phyloP scores from a whole-genome alignment of 495 filamentous ascomycete genomes.

The Penicillium antarcticum region DNA sequence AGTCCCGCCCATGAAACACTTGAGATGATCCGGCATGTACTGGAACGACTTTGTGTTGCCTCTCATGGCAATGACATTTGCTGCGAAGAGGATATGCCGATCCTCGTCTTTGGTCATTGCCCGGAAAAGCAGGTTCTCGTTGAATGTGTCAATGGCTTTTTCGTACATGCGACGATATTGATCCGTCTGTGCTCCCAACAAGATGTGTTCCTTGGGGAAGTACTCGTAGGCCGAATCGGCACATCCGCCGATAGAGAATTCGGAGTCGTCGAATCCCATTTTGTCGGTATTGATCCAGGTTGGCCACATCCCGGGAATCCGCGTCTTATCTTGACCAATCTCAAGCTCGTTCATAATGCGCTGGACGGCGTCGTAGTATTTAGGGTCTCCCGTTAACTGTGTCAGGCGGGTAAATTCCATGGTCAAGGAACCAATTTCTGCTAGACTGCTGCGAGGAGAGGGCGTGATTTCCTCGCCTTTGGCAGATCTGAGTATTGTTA shows the following conservation, averaged over 20 bases:
- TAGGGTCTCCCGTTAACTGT: slow-evolving; percentile 78
- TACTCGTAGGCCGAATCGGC: slow-evolving; percentile 96
- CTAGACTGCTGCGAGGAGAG: slow-evolving; percentile 49
- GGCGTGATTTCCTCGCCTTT: slow-evolving; percentile 39
- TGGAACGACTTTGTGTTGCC: slow-evolving; percentile 26
- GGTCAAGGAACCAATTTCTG: slow-evolving; percentile 82
- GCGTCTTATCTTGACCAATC: slow-evolving; percentile 63
- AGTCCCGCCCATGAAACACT: slow-evolving; percentile 61
- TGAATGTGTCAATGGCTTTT: slow-evolving; percentile 63
- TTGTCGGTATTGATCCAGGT: slow-evolving; percentile 63
- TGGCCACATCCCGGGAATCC: slow-evolving; percentile 82
- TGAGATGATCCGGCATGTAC: slow-evolving; percentile 53
- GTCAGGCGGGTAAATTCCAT: slow-evolving; percentile 93
- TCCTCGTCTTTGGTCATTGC: slow-evolving; percentile 68
- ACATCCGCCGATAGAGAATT: slow-evolving; percentile 79
- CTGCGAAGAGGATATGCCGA: slow-evolving; percentile 73
- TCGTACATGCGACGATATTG: slow-evolving; percentile 83
- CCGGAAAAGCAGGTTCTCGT: slow-evolving; percentile 76
- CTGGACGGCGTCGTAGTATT: slow-evolving; percentile 91
- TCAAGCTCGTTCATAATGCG: slow-evolving; percentile 81
- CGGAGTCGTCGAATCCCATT: slow-evolving; percentile 41
- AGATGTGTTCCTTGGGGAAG: slow-evolving; percentile 75
- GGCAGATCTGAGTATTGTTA: slow-evolving; percentile 29
- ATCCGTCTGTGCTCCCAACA: slow-evolving; percentile 74
- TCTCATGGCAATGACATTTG: slow-evolving; percentile 39